Conservation (phyloP, 1,139 yeast species). For the Diutina sp. region DNA sequence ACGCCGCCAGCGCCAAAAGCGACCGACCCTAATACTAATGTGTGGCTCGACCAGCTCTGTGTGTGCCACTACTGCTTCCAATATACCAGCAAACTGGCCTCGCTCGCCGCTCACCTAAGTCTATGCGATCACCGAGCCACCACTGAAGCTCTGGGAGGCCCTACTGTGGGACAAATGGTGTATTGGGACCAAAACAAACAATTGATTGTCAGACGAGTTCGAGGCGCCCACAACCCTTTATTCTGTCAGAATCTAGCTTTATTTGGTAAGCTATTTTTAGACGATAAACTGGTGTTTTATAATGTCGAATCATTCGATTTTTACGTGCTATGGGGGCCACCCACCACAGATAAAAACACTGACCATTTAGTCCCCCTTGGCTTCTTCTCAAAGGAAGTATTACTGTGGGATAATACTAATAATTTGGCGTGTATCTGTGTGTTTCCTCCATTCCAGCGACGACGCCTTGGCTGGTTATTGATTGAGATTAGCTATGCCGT, state of each 20-base stretch:
- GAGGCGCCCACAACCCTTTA: conserved; percentile 48
- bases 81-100: conserved; percentile 38
- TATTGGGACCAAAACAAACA: conserved; percentile 45
- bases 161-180: conserved; percentile 50
- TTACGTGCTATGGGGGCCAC: conserved; percentile 48
- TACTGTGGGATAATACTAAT: conserved; percentile 67
- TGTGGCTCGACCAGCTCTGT: conserved; percentile 49
- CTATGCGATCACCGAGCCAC: conserved; percentile 24
- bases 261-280: conserved; percentile 81
- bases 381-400: conserved; percentile 82
- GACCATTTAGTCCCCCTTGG: conserved; percentile 50
- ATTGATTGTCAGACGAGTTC: conserved; percentile 44
- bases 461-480: conserved; percentile 62
- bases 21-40: conserved; percentile 3
- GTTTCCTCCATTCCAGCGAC: conserved; percentile 84
- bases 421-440: conserved; percentile 85
- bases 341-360: background rate
- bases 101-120: conserved; percentile 27
- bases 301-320: conserved; percentile 70
- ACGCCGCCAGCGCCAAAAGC: conserved; percentile 3
- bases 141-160: conserved; percentile 10
- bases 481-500: conserved; percentile 75
- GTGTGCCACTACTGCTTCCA: conserved; percentile 82
- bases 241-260: conserved; percentile 76
- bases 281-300: conserved; percentile 80